These are phyloP conservation scores for Alloteropsis semialata DNA, from an alignment of 176 grass and related monocot species.

Conservation along the genomic window DNA sequence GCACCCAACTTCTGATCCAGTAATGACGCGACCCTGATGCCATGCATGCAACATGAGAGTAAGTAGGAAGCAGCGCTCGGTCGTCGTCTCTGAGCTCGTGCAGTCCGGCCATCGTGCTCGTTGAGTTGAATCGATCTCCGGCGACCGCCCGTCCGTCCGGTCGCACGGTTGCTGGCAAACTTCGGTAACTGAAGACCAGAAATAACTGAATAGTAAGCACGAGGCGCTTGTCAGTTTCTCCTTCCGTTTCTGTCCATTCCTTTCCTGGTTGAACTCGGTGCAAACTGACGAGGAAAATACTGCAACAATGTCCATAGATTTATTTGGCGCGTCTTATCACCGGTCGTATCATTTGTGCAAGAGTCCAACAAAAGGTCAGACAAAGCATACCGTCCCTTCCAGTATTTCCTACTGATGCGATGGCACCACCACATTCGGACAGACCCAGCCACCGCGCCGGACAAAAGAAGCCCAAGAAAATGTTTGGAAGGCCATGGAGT, in stretches of 20 bases:
- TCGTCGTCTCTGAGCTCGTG: neutral
- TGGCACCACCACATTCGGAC: too few species aligned
- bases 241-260: neutral
- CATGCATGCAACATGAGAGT: neutral
- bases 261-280: neutral
- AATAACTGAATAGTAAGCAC: too few species aligned
- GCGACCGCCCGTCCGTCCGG: neutral
- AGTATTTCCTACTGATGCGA: conserved; percentile 6
- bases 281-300: conserved; percentile 9
- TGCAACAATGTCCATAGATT: neutral
- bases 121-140: conserved; percentile 25
- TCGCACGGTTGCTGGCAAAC: conserved; percentile 1
- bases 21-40: conserved; percentile 32
- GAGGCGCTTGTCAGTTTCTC: neutral
- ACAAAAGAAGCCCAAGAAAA: conserved; percentile 33
- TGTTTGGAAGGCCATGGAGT: neutral
- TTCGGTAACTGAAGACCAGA: neutral
- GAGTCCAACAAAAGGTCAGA: neutral
- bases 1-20: neutral
- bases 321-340: neutral
- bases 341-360: neutral
- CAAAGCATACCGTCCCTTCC: neutral
- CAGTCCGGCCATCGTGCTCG: neutral
- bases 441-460: neutral
- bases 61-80: neutral